Evolutionary conservation across 208 protist genomes (phyloP).

Genomic region (Crithidia expoeki): DNA sequence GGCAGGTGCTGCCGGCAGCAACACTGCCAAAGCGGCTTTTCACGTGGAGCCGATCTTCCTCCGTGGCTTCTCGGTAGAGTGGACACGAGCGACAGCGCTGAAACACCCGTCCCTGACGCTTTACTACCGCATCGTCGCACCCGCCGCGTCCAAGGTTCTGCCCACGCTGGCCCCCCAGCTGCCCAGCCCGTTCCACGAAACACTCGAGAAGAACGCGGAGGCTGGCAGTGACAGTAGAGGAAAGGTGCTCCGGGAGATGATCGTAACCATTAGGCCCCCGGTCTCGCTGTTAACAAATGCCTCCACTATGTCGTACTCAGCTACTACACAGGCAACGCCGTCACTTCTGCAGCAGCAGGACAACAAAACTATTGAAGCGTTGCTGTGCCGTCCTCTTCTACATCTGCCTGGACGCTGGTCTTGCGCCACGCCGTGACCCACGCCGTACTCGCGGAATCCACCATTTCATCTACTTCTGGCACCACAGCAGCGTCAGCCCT

Average conservation of each 20-base stretch:
- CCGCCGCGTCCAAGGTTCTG: slow-evolving; percentile 5
- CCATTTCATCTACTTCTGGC: background rate
- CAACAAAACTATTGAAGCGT: background rate
- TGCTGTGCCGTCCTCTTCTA: too few relatives aligned
- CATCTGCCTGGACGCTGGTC: slow-evolving; percentile 11
- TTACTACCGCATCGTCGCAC: slow-evolving; percentile 35
- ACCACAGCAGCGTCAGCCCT: slow-evolving; percentile 1
- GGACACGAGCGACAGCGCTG: slow-evolving; percentile 1
- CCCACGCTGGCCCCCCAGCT: slow-evolving; percentile 16
- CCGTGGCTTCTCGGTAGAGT: slow-evolving; percentile 18
- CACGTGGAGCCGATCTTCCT: slow-evolving; percentile 24
- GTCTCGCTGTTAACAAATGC: slow-evolving; percentile 1
- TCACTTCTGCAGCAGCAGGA: background rate
- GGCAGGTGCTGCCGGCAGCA: background rate
- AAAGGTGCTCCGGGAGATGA: slow-evolving; percentile 23
- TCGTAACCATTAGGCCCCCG: slow-evolving; percentile 18
- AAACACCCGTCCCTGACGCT: slow-evolving; percentile 1
- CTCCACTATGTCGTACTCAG: background rate
- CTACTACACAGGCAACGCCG: background rate
- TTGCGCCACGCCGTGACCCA: slow-evolving; percentile 25
- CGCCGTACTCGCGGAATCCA: slow-evolving; percentile 19
- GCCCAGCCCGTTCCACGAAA: background rate
- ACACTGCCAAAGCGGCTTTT: background rate
- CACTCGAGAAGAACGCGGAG: background rate
- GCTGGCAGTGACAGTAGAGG: background rate